Evolutionary conservation across 179 eudicot species (phyloP).

Genomic region (Spinacia oleracea): DNA sequence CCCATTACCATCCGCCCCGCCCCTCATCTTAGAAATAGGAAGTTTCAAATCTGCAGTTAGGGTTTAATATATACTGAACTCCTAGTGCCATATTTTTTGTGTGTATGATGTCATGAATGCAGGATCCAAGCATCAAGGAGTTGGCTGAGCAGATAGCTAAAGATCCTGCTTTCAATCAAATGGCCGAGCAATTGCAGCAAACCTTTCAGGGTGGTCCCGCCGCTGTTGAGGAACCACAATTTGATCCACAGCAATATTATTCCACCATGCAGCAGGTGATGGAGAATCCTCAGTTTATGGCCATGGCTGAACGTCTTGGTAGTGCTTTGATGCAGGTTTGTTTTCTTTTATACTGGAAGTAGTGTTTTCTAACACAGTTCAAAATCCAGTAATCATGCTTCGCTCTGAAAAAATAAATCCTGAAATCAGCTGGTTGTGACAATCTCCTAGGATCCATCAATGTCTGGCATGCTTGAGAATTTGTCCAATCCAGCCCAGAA

Average conservation of each 20-base stretch:
- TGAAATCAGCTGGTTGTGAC: conserved; percentile 1
- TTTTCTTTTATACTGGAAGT: not conserved
- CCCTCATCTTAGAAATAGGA: not conserved
- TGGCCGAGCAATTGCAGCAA: conserved; percentile 98
- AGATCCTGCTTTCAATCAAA: conserved; percentile 94
- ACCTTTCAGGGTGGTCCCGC: conserved; percentile 56
- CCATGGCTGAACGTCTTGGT: conserved; percentile 99
- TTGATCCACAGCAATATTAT: conserved; percentile 85
- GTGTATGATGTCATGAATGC: conserved; percentile 29
- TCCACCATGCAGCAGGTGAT: conserved; percentile 96
- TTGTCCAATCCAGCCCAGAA: conserved; percentile 75
- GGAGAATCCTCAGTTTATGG: conserved; percentile 98
- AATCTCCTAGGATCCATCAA: conserved; percentile 80
- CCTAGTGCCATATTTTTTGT: conserved; percentile 1
- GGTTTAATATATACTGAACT: not conserved
- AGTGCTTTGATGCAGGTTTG: conserved; percentile 92
- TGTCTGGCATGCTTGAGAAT: conserved; percentile 94
- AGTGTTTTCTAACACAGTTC: not conserved
- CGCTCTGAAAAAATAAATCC: not conserved
- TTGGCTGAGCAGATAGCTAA: conserved; percentile 96
- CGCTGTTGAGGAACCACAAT: conserved; percentile 76
- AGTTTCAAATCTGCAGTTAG: not conserved
- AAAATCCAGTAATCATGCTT: not conserved
- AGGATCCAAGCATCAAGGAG: conserved; percentile 99
- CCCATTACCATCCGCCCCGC: no score